Evolutionary conservation across 1,284 basidiomycete species (phyloP).

Genomic region (Ceratobasidium sp.): DNA sequence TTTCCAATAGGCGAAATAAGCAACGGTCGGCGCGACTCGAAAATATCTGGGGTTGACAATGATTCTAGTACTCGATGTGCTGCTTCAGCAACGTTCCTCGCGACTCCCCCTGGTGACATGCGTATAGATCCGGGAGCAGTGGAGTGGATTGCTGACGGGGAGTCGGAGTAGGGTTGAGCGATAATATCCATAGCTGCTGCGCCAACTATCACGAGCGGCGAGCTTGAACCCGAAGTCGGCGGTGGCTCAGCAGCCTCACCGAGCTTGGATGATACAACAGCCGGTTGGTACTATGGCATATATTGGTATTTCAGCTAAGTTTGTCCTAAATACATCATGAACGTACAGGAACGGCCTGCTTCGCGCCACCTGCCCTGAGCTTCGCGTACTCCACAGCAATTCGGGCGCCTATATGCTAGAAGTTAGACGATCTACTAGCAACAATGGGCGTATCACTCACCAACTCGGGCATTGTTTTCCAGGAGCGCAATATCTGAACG

Average conservation of each 20-base stretch:
- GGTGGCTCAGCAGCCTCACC: not conserved
- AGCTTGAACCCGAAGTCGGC: constrained; percentile 6
- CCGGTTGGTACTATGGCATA: constrained; percentile 18
- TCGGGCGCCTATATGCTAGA: constrained; percentile 65
- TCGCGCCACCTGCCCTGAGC: constrained; percentile 48
- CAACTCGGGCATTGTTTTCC: constrained; percentile 90
- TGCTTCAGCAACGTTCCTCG: constrained; percentile 92
- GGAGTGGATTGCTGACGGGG: constrained; percentile 62
- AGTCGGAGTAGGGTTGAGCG: constrained; percentile 59
- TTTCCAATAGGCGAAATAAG: constrained; percentile 72
- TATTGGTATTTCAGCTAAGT: constrained; percentile 7
- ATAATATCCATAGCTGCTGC: constrained; percentile 89
- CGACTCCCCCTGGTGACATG: constrained; percentile 89
- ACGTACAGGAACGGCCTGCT: constrained; percentile 19
- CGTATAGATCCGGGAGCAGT: constrained; percentile 84
- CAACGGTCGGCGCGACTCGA: constrained; percentile 54
- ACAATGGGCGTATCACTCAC: constrained; percentile 58
- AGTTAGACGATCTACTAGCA: constrained; percentile 27
- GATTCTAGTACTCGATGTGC: constrained; percentile 63
- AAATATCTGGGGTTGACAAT: not conserved
- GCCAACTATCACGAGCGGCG: constrained; percentile 73
- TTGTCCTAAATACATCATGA: constrained; percentile 34
- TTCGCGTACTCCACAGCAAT: constrained; percentile 84
- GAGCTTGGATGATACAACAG: not conserved
- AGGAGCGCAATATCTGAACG: constrained; percentile 84